A percentile compares a stretch with the other conserved stretches of the same genome.
These are phyloP conservation scores for Helianthus annuus DNA, from an alignment of 129 eudicot genomes.

Conservation along the genomic window HanXRQr2.0-SUNRISE NC_035443.2:168896261-168896760, in stretches of 20 bases:
- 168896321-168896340: conserved; percentile 67
- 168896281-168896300: conserved; percentile 21
- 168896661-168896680: conserved; percentile 10
- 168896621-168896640: background rate
- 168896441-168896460: conserved; percentile 6
- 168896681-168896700: background rate
- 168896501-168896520: conserved; percentile 4
- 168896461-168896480: conserved; percentile 11
- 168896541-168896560: conserved; percentile 18
- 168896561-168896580: conserved; percentile 21
- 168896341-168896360: no score
- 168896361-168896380: conserved; percentile 65
- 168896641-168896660: background rate
- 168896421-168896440: background rate
- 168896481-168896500: background rate
- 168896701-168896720: background rate
- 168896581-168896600: conserved; percentile 9
- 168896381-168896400: conserved; percentile 72
- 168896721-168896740: no score
- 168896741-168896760: no score
- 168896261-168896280: background rate
- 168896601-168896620: conserved; percentile 13
- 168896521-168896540: conserved; percentile 3
- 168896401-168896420: conserved; percentile 49
- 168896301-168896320: conserved; percentile 96